These are phyloP conservation scores for Asterochloris sp. DNA, from an alignment of 139 green algal genomes.

Conservation along the genomic window DNA sequence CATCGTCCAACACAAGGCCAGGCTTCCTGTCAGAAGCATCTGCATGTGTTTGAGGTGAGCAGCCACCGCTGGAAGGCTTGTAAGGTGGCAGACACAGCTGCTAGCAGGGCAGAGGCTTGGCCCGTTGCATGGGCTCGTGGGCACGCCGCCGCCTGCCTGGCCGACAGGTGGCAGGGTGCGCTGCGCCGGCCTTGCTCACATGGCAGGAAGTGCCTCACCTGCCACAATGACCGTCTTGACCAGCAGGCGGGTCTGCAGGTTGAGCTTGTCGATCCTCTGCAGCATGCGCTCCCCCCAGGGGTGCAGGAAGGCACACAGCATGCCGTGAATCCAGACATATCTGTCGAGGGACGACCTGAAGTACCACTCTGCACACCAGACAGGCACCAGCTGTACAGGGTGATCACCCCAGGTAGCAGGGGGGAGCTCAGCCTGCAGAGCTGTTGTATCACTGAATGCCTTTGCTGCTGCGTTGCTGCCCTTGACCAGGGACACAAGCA, in stretches of 20 bases:
- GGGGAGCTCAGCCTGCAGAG: neutral
- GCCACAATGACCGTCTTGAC: constrained; percentile 34
- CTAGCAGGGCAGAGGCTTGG: too few species aligned
- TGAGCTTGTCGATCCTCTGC: constrained; percentile 54
- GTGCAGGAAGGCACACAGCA: constrained; percentile 88
- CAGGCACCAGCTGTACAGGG: neutral
- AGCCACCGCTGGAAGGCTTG: too few species aligned
- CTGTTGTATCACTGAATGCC: neutral
- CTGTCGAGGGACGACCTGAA: constrained; percentile 92
- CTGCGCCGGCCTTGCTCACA: too few species aligned
- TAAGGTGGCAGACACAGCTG: too few species aligned
- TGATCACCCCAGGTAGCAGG: neutral
- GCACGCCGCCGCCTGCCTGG: too few species aligned
- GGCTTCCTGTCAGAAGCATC: too few species aligned
- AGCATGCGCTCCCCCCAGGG: constrained; percentile 42
- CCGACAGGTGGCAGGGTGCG: too few species aligned
- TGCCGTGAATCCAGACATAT: constrained; percentile 97
- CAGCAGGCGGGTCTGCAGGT: constrained; percentile 13
- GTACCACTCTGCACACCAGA: constrained; percentile 72
- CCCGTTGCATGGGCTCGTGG: too few species aligned
- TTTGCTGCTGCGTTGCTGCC: neutral
- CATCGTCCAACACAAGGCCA: too few species aligned
- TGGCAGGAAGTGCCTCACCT: neutral
- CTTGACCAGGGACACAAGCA: neutral
- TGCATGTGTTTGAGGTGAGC: too few species aligned